Evolutionary conservation across 805 yeast species (phyloP).

Genomic region (Tanozyma kutaoensis): DNA sequence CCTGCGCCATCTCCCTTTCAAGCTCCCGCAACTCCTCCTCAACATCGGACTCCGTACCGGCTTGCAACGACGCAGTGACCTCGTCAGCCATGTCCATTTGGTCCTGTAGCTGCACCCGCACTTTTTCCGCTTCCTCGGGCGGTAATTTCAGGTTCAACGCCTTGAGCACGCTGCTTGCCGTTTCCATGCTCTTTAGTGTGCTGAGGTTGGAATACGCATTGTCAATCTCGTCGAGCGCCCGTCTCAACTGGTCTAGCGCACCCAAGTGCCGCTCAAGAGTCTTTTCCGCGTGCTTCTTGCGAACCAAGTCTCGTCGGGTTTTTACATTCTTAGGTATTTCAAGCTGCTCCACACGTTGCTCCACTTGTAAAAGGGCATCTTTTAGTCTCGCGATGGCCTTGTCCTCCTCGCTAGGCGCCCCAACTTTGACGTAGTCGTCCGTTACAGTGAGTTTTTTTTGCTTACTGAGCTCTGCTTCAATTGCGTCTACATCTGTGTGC

Average conservation of each 20-base stretch:
- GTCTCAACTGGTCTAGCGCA: conserved; percentile 9
- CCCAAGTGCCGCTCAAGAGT: conserved; percentile 8
- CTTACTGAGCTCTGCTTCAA: too few relatives aligned
- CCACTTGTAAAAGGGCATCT: neutral
- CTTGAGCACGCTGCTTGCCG: conserved; percentile 13
- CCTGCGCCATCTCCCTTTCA: conserved; percentile 9
- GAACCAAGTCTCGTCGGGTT: neutral
- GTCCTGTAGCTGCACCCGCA: conserved; percentile 15
- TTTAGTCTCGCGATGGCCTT: neutral
- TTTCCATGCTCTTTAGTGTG: conserved; percentile 12
- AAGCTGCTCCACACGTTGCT: neutral
- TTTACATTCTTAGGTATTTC: neutral
- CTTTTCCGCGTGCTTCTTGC: neutral
- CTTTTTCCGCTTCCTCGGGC: conserved; percentile 12
- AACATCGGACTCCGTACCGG: conserved; percentile 12
- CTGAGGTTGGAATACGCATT: conserved; percentile 18
- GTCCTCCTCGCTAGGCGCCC: neutral
- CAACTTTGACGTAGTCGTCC: neutral
- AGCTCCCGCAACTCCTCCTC: conserved; percentile 16
- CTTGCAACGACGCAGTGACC: conserved; percentile 11
- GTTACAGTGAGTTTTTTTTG: neutral
- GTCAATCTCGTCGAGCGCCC: conserved; percentile 17
- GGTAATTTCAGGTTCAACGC: conserved; percentile 14
- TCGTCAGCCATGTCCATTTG: conserved; percentile 15
- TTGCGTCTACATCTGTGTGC: too few relatives aligned